phyloP scores from a whole-genome alignment of 2,329 filamentous ascomycete species.

The Cladophialophora yegresii region DNA sequence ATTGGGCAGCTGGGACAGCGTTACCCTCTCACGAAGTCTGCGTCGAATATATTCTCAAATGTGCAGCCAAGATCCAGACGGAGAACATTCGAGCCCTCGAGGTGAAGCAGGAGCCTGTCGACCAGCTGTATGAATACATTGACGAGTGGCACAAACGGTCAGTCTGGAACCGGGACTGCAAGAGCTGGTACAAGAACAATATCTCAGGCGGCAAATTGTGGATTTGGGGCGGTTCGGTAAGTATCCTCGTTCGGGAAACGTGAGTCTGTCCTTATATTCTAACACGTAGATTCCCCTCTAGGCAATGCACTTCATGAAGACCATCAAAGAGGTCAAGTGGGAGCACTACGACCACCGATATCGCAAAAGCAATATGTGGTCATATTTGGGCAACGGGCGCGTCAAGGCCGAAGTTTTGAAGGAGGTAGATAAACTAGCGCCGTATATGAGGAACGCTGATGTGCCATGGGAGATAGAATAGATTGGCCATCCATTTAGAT shows the following conservation, averaged over 20 bases:
- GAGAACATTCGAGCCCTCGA: conserved; percentile 24
- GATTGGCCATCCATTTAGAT: neutral
- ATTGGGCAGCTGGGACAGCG: conserved; percentile 16
- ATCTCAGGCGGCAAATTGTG: conserved; percentile 21
- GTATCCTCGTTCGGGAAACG: no score
- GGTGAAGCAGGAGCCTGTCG: conserved; percentile 16
- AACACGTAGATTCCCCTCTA: no score
- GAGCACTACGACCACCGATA: conserved; percentile 27
- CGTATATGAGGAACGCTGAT: conserved; percentile 23
- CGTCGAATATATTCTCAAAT: conserved; percentile 27
- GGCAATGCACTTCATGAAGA: conserved; percentile 28
- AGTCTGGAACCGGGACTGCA: neutral
- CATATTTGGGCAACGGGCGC: conserved; percentile 25
- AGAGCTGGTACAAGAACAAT: conserved; percentile 21
- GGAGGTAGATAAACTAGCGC: conserved; percentile 13
- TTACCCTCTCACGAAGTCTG: conserved; percentile 19
- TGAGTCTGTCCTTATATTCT: no score
- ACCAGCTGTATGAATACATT: conserved; percentile 26
- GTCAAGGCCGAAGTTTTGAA: conserved; percentile 21
- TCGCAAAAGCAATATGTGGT: conserved; percentile 21
- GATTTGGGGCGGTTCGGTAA: conserved; percentile 24
- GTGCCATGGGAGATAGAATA: conserved; percentile 21
- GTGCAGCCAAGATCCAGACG: conserved; percentile 19
- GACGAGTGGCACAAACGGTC: conserved; percentile 26
- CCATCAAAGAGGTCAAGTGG: conserved; percentile 21